phyloP scores from a whole-genome alignment of 345 rosid genomes.

The Euphorbia peplus region DNA sequence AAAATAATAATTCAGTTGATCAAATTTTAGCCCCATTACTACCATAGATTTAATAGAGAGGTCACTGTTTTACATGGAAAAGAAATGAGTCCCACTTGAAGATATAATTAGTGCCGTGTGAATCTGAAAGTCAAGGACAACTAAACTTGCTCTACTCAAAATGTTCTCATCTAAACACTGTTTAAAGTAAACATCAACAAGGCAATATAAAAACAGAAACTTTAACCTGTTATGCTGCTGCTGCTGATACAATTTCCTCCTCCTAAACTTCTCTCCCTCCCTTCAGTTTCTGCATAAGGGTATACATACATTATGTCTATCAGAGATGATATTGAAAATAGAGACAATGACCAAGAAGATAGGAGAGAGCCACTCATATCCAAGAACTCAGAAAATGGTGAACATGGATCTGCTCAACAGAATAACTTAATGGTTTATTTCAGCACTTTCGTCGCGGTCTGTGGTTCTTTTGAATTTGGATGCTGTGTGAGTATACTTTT shows the following conservation, averaged over 20 bases:
- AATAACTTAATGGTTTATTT: constrained; percentile 66
- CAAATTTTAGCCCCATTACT: too few species aligned
- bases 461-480: constrained; percentile 83
- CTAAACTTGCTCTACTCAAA: background rate
- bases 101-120: constrained; percentile 2
- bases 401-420: constrained; percentile 14
- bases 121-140: background rate
- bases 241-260: background rate
- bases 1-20: too few species aligned
- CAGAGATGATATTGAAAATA: constrained; percentile 31
- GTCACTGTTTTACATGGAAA: background rate
- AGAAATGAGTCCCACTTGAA: background rate
- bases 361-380: constrained; percentile 36
- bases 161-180: too few species aligned
- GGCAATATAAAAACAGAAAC: background rate
- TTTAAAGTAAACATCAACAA: too few species aligned
- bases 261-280: background rate
- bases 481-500: constrained; percentile 53
- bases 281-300: background rate
- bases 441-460: constrained; percentile 75
- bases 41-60: background rate
- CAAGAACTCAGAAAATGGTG: constrained; percentile 27
- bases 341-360: constrained; percentile 21
- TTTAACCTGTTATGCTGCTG: too few species aligned
- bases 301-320: too few species aligned